phyloP scores from a whole-genome alignment of 495 filamentous ascomycete genomes.

The Penicillium cinerascens region DNA sequence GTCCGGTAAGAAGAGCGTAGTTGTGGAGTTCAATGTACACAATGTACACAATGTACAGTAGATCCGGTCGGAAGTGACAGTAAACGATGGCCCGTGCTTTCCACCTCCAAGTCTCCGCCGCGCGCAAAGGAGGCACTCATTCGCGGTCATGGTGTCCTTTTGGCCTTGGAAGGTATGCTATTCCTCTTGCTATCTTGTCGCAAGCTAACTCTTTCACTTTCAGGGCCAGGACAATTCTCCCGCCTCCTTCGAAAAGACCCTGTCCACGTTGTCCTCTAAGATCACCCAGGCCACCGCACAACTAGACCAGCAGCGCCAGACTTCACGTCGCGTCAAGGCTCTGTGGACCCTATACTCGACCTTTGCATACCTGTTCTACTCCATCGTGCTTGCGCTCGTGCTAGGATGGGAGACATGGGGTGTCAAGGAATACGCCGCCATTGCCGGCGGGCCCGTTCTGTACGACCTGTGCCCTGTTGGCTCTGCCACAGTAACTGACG shows the following conservation, averaged over 20 bases:
- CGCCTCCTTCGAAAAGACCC: slow-evolving; percentile 86
- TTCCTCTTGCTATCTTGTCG: background rate
- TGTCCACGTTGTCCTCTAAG: slow-evolving; percentile 75
- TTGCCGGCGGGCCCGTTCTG: slow-evolving; percentile 76
- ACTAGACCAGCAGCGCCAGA: slow-evolving; percentile 67
- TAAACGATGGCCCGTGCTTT: background rate
- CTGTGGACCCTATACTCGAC: slow-evolving; percentile 86
- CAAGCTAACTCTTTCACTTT: slow-evolving; percentile 3
- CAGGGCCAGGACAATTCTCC: slow-evolving; percentile 81
- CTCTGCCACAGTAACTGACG: background rate
- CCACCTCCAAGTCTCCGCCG: background rate
- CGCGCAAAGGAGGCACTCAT: slow-evolving; percentile 34
- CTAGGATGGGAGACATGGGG: slow-evolving; percentile 82
- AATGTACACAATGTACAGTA: background rate
- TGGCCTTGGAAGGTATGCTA: slow-evolving; percentile 71
- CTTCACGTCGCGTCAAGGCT: slow-evolving; percentile 73
- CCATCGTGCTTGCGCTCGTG: slow-evolving; percentile 74
- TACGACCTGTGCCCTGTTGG: slow-evolving; percentile 34
- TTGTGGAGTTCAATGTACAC: background rate
- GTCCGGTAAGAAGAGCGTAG: background rate
- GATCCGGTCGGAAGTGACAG: background rate
- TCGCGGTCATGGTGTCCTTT: slow-evolving; percentile 70
- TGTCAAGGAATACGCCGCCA: slow-evolving; percentile 65
- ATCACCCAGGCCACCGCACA: slow-evolving; percentile 67
- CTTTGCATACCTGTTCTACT: slow-evolving; percentile 84